Evolutionary conservation across 352 stramenopile genomes (phyloP).

Genomic region (Globisporangium recalcitrans): DNA sequence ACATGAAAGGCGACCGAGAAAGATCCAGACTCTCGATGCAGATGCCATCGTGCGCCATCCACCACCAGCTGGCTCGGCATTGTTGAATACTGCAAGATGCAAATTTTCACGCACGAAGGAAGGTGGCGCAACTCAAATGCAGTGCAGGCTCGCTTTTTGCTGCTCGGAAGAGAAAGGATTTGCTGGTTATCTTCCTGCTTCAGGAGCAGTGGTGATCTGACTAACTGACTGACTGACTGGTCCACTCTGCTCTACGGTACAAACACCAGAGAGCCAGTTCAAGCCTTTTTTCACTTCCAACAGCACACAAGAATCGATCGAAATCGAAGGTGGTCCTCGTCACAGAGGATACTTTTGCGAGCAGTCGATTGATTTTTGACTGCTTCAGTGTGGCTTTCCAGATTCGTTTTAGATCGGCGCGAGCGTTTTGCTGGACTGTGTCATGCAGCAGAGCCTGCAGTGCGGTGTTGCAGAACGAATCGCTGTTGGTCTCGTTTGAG

Average conservation of each 20-base stretch:
- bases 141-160: background rate
- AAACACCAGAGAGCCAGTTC: constrained; percentile 3
- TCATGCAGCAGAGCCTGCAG: too few species aligned
- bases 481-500: background rate
- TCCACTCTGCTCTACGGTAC: constrained; percentile 2
- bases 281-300: background rate
- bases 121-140: background rate
- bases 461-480: background rate
- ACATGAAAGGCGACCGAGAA: constrained; percentile 4
- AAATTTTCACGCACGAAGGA: background rate
- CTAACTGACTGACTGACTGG: background rate
- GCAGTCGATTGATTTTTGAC: background rate
- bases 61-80: background rate
- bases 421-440: background rate
- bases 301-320: background rate
- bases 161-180: background rate
- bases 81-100: background rate
- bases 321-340: background rate
- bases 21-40: constrained; percentile 3
- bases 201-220: background rate
- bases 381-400: too few species aligned
- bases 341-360: constrained; percentile 4
- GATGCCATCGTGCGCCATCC: background rate
- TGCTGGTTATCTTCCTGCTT: background rate
- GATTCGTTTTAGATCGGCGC: background rate